Base-by-base conservation (phyloP, 371 early-diverging fungal genomes). In the Astathelohania contejeani region DNA sequence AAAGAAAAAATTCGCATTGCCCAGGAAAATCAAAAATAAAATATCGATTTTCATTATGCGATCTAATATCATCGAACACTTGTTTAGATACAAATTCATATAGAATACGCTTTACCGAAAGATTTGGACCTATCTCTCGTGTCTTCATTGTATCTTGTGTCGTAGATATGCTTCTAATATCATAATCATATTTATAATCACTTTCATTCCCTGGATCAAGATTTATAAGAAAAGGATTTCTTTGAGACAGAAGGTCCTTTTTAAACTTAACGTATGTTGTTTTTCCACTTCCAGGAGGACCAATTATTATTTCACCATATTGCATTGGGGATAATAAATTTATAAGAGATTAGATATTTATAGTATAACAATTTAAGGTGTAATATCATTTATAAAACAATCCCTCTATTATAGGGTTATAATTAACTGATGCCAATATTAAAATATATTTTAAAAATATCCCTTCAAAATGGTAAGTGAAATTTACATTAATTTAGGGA, bases 401-500 rank as follows among this genome's bases (percentile, higher is more conserved):
- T n/a, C n/a, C n/a, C n/a, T n/a, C n/a, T n/a, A n/a, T n/a, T n/a
- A n/a, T n/a, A n/a, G n/a, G n/a, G n/a, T n/a, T n/a, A n/a, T n/a
- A n/a, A n/a, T n/a, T n/a, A n/a, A n/a, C n/a, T n/a, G n/a, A n/a
- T n/a, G n/a, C n/a, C n/a, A n/a, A n/a, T n/a, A n/a, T n/a, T n/a
- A n/a, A n/a, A n/a, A n/a, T n/a, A n/a, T n/a, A n/a, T n/a, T n/a
- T n/a, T n/a, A n/a, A n/a, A n/a, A n/a, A n/a, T n/a, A n/a, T n/a
- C n/a, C 53, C 60, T 39, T 24, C 45, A 60, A 49, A 60, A 60
- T 60, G 62, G 61, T 60, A 60, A 53, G 59, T 59, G 52, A 52
- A 37, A 25, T 29, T 42, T 44, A 56, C 46, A 44, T 64, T 63
- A 57, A 55, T 63, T 62, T 69, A 58, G 73, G 74, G 75, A 50